These are phyloP conservation scores for Penicillium verrucosum DNA, from an alignment of 2,329 filamentous ascomycete genomes.

Conservation along the genomic window DNA sequence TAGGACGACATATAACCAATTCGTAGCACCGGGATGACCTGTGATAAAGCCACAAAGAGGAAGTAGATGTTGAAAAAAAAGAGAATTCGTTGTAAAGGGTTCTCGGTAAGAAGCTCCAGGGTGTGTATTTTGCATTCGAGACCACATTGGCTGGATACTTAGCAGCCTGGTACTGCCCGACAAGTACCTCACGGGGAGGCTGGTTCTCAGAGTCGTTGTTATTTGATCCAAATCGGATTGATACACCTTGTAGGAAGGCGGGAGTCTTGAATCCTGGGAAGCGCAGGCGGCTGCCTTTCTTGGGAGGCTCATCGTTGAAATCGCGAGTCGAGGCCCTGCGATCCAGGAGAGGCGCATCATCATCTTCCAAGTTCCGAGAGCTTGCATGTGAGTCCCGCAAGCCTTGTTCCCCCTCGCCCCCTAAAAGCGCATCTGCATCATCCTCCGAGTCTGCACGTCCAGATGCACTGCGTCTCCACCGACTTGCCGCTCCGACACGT, in stretches of 20 bases:
- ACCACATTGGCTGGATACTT: slow-evolving; percentile 87
- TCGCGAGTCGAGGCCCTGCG: slow-evolving; percentile 38
- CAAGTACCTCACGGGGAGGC: slow-evolving; percentile 69
- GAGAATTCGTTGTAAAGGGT: slow-evolving; percentile 99
- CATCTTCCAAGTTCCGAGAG: slow-evolving; percentile 54
- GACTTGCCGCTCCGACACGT: slow-evolving; percentile 48
- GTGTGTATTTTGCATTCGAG: slow-evolving; percentile 96
- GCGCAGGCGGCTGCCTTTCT: slow-evolving; percentile 55
- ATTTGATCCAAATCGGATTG: slow-evolving; percentile 28
- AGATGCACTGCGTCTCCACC: slow-evolving; percentile 38
- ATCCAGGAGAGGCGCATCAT: slow-evolving; percentile 70
- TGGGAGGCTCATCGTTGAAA: slow-evolving; percentile 38
- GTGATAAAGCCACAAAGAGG: slow-evolving; percentile 87
- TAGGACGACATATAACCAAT: slow-evolving; percentile 97
- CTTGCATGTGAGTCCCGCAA: slow-evolving; percentile 60
- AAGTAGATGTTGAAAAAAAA: slow-evolving; percentile 99
- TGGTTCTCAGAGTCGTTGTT: slow-evolving; percentile 42
- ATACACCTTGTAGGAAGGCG: slow-evolving; percentile 27
- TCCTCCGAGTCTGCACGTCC: slow-evolving; percentile 50
- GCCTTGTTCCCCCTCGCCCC: slow-evolving; percentile 56
- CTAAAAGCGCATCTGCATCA: slow-evolving; percentile 65
- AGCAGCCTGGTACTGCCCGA: slow-evolving; percentile 69
- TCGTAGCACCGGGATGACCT: slow-evolving; percentile 81
- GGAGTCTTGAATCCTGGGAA: slow-evolving; percentile 65
- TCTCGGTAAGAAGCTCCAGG: slow-evolving; percentile 86